Percentiles rank a stretch among this genome's conserved stretches.
phyloP scores from a whole-genome alignment of 2,329 filamentous ascomycete species.

The Pyrenochaeta sp. region DNA sequence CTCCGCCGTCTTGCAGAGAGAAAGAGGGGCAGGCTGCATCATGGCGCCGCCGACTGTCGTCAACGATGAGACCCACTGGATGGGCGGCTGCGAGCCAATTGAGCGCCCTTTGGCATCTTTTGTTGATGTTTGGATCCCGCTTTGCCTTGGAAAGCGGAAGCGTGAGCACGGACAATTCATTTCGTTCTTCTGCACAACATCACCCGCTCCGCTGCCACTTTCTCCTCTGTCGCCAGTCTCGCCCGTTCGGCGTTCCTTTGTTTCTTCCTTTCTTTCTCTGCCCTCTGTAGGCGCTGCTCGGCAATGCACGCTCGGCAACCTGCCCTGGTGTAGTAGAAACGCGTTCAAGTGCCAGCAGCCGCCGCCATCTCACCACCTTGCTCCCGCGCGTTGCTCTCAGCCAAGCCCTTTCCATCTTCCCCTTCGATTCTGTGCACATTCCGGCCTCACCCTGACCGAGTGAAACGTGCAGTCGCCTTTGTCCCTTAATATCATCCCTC shows the following conservation, averaged over 20 bases:
- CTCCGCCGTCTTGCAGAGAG: conserved; percentile 15
- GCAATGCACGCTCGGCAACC: conserved; percentile 37
- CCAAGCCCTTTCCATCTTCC: conserved; percentile 27
- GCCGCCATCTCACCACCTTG: conserved; percentile 26
- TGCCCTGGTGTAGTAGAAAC: conserved; percentile 36
- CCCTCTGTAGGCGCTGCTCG: conserved; percentile 42
- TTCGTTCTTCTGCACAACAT: conserved; percentile 39
- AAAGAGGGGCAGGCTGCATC: conserved; percentile 27
- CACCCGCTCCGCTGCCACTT: conserved; percentile 28
- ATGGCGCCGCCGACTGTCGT: conserved; percentile 20
- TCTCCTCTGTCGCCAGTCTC: conserved; percentile 29
- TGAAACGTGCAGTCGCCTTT: conserved; percentile 25
- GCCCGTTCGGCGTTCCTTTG: conserved; percentile 36
- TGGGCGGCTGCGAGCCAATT: conserved; percentile 23
- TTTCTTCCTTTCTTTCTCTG: conserved; percentile 37
- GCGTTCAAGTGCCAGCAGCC: conserved; percentile 35
- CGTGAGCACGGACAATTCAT: conserved; percentile 19
- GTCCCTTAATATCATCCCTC: conserved; percentile 13
- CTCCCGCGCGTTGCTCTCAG: conserved; percentile 32
- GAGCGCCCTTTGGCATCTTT: conserved; percentile 10
- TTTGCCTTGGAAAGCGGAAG: conserved; percentile 11
- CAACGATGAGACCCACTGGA: conserved; percentile 18
- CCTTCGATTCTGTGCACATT: conserved; percentile 20
- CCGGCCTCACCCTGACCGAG: conserved; percentile 20
- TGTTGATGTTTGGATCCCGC: conserved; percentile 27